Conservation (phyloP, 805 yeast genomes). For the Blastobotrys americana region DNA sequence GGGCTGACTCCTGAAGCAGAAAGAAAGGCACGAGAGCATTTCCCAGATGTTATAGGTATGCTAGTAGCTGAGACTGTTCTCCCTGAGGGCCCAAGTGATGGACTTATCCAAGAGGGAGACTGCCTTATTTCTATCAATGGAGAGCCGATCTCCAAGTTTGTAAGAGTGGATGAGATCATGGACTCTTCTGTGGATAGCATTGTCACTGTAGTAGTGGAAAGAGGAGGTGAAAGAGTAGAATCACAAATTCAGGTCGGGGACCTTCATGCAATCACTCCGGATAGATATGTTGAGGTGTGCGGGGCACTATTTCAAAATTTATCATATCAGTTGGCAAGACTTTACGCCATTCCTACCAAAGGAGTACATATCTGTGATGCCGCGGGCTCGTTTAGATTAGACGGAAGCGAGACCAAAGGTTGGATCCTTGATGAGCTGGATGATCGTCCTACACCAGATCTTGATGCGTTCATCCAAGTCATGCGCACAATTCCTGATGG, state of each 20-base stretch:
- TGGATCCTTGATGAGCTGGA: slow-evolving; percentile 79
- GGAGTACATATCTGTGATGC: slow-evolving; percentile 81
- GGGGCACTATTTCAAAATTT: slow-evolving; percentile 84
- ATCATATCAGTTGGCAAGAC: slow-evolving; percentile 83
- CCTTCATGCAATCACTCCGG: slow-evolving; percentile 76
- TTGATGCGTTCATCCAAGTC: slow-evolving; percentile 70
- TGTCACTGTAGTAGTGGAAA: slow-evolving; percentile 53
- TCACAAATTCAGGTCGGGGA: slow-evolving; percentile 58
- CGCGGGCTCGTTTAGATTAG: slow-evolving; percentile 56
- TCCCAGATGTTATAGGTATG: slow-evolving; percentile 72
- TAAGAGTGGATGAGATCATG: slow-evolving; percentile 73
- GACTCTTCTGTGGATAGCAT: slow-evolving; percentile 61
- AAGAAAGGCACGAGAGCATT: slow-evolving; percentile 52
- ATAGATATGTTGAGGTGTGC: slow-evolving; percentile 68
- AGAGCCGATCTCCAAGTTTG: slow-evolving; percentile 55
- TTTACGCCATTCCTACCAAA: slow-evolving; percentile 71
- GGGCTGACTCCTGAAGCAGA: slow-evolving; percentile 77
- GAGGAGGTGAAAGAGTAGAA: slow-evolving; percentile 59
- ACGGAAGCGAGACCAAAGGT: slow-evolving; percentile 49
- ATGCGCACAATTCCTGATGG: slow-evolving; percentile 74
- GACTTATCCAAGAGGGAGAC: slow-evolving; percentile 74
- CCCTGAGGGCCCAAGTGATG: slow-evolving; percentile 81
- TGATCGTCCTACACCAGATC: slow-evolving; percentile 62
- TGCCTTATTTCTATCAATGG: slow-evolving; percentile 68
- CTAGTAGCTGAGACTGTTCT: slow-evolving; percentile 75